phyloP scores from a whole-genome alignment of 306 rosid genomes.

The Acacia melanoxylon region DNA sequence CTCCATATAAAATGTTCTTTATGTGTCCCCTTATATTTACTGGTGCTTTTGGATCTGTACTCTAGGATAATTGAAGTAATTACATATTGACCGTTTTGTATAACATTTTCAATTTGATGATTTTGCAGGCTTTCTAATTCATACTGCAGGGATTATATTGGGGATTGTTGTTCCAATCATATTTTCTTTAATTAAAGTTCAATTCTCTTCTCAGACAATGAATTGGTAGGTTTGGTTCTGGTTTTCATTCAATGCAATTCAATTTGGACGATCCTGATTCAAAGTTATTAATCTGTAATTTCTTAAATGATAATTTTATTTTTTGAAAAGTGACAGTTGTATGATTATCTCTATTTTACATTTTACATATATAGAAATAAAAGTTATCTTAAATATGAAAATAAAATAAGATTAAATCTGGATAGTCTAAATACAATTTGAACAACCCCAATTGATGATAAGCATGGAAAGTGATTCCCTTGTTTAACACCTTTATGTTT shows the following conservation, averaged over 20 bases:
- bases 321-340: neutral
- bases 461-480: neutral
- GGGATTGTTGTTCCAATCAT: conserved; percentile 67
- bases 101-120: conserved; percentile 32
- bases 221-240: conserved; percentile 66
- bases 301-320: neutral
- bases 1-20: conserved; percentile 22
- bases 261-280: neutral
- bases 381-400: neutral
- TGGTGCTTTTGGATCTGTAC: conserved; percentile 19
- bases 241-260: neutral
- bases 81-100: neutral
- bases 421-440: neutral
- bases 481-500: conserved; percentile 7
- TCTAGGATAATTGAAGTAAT: conserved; percentile 18
- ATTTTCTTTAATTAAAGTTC: conserved; percentile 68
- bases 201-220: conserved; percentile 71
- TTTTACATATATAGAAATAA: neutral
- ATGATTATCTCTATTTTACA: neutral
- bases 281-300: neutral
- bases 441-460: neutral
- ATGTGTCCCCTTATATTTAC: neutral
- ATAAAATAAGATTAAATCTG: neutral
- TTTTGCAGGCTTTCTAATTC: conserved; percentile 68
- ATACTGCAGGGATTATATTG: conserved; percentile 62